Base-by-base conservation (phyloP, 345 rosid genomes). In the Mercurialis annua region DNA sequence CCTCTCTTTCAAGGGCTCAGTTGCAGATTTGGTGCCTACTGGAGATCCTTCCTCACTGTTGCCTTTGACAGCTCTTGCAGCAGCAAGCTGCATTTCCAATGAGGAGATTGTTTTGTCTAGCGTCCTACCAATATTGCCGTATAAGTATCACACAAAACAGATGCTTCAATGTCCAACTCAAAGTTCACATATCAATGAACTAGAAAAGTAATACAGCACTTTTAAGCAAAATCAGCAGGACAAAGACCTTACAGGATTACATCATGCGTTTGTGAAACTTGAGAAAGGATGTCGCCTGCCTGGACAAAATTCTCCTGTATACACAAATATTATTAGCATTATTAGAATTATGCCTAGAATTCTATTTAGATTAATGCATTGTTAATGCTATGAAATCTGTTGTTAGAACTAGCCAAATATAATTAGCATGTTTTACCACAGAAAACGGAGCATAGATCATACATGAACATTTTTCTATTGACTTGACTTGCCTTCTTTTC, bases 211-310 rank as follows among this genome's bases (percentile, higher is more conserved):
- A 33, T 36, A 12, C 56, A 55, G 62, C 63, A 69, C 24, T 31
- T 18, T 26, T 49, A 69, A 64, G 31, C 59, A 74, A 5, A 10
- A 59, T 50, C 59, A 61, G 29, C 51, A 34, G 34, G 71, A 61
- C 26, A 38, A 29, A 67, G 38, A 62, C 70, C 82, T 82, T 85
- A 91, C 99, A 81, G 72, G 83, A 91, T 89, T 58, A 89, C 88
- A 75, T 89, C 85, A 77, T 82, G 96, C 70, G 98, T 87, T 80
- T 89, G 95, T n/a, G 93, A 82, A 73, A 94, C 96, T 77, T 79
- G 92, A 70, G 95, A 94, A 71, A 86, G 79, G 75, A 91, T 89
- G 74, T 94, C 95, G 49, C 84, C 83, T 40, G 82, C 79, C 82
- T 72, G 80, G 30, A 72, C 67, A 63, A 73, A 85, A 71, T 73